phyloP scores from a whole-genome alignment of 441 rosid genomes.

The Theobroma grandiflorum region DNA sequence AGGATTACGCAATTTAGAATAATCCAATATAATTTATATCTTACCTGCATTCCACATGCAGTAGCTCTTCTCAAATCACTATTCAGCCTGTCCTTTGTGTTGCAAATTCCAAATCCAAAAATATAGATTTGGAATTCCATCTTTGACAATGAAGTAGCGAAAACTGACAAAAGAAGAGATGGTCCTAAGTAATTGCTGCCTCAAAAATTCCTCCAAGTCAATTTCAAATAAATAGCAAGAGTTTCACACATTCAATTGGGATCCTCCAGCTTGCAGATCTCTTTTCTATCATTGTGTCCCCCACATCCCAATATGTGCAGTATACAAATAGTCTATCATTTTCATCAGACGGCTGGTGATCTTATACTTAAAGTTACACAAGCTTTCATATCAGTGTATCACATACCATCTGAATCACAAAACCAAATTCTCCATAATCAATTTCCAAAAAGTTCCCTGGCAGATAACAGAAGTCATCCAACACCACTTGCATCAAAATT shows the following conservation, averaged over 20 bases:
- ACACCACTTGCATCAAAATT: constrained; percentile 4
- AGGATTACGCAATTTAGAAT: not conserved
- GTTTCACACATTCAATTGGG: not conserved
- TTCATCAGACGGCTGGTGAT: not conserved
- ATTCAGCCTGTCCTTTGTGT: no score
- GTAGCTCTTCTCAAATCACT: not conserved
- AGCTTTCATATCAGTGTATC: not conserved
- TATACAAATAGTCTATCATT: not conserved
- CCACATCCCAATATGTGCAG: not conserved
- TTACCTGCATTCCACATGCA: constrained; percentile 1
- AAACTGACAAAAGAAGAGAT: constrained; percentile 6
- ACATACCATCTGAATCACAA: constrained; percentile 3
- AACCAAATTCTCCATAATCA: not conserved
- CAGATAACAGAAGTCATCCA: not conserved
- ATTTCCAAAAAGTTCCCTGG: not conserved
- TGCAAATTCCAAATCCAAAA: constrained; percentile 5
- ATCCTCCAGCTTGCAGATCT: not conserved
- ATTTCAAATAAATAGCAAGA: not conserved
- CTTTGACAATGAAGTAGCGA: constrained; percentile 7
- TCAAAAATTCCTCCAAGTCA: not conserved
- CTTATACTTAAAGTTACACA: not conserved
- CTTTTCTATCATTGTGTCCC: not conserved
- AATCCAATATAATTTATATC: not conserved
- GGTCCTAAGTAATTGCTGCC: not conserved
- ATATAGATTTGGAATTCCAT: not conserved